Percentiles rank a stretch among this genome's conserved stretches.
phyloP scores from a whole-genome alignment of 1,139 yeast species.

The Kodamaea ohmeri region DNA sequence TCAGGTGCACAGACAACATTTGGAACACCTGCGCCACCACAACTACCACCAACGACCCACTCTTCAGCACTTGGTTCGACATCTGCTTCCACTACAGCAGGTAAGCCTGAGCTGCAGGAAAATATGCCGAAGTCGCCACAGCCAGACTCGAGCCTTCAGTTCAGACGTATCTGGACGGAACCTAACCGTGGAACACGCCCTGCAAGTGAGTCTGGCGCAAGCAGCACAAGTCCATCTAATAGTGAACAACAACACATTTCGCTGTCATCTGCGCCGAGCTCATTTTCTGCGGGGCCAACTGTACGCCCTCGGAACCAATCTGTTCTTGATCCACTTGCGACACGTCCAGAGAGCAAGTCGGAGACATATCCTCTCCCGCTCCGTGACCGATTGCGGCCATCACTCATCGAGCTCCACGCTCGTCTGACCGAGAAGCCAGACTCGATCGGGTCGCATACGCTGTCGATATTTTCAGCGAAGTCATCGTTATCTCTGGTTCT shows the following conservation, averaged over 20 bases:
- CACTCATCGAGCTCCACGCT: constrained; percentile 40
- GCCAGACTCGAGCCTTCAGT: constrained; percentile 24
- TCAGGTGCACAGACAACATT: too few species aligned
- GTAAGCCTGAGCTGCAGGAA: background rate
- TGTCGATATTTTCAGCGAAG: constrained; percentile 37
- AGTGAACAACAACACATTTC: too few species aligned
- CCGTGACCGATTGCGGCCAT: constrained; percentile 40
- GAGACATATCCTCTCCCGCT: constrained; percentile 11
- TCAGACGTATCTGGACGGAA: constrained; percentile 40
- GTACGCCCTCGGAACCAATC: constrained; percentile 8
- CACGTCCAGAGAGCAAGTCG: background rate
- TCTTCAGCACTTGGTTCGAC: background rate
- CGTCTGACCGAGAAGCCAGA: constrained; percentile 17
- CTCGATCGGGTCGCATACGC: constrained; percentile 31
- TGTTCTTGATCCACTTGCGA: constrained; percentile 10
- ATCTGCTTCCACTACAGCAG: constrained; percentile 2
- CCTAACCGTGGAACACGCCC: constrained; percentile 4
- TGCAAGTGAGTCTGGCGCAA: background rate
- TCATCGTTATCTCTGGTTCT: constrained; percentile 26
- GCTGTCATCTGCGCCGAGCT: constrained; percentile 3
- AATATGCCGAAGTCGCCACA: background rate
- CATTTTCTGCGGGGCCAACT: background rate
- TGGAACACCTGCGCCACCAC: background rate
- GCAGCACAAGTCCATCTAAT: background rate
- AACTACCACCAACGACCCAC: background rate